Percentiles rank a stretch among this genome's conserved stretches.
These are phyloP conservation scores for Nymphaea thermarum DNA, from an alignment of 164 flowering plant species.

Conservation along the genomic window DNA sequence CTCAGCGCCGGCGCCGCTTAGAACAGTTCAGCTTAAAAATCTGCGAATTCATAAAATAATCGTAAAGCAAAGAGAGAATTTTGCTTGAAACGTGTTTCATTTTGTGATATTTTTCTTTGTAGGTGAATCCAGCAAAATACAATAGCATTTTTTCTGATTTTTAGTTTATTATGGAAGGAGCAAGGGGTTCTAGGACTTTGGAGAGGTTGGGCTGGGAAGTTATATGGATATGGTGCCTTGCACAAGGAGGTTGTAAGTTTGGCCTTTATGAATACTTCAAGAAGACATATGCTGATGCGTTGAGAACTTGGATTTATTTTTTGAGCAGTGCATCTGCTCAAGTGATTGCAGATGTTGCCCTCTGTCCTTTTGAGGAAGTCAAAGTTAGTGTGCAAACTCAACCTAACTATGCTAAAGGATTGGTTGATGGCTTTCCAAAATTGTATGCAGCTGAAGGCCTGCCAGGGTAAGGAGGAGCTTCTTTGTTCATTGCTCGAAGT, in stretches of 20 bases:
- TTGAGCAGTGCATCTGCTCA: constrained; percentile 89
- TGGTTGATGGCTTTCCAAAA: constrained; percentile 82
- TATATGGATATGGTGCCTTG: constrained; percentile 85
- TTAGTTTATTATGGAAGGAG: constrained; percentile 54
- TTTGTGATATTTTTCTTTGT: constrained; percentile 4
- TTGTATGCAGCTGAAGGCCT: constrained; percentile 67
- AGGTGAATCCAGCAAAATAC: constrained; percentile 88
- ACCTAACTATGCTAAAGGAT: constrained; percentile 65
- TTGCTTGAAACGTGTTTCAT: not conserved
- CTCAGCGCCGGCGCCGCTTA: constrained; percentile 68
- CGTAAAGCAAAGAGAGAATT: not conserved
- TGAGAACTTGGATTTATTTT: constrained; percentile 54
- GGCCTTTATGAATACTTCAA: constrained; percentile 96
- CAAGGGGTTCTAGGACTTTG: constrained; percentile 70
- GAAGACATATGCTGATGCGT: constrained; percentile 46
- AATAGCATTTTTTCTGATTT: constrained; percentile 43
- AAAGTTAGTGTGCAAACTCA: constrained; percentile 84
- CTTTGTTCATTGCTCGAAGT: not conserved
- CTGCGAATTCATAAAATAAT: not conserved
- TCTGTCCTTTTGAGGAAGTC: constrained; percentile 86
- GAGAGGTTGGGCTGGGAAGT: constrained; percentile 89
- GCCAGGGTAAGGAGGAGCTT: constrained; percentile 35
- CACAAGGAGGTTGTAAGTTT: constrained; percentile 84
- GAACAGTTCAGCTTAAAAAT: not conserved
- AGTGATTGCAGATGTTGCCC: constrained; percentile 73